Conservation (phyloP, 805 yeast species). For the Wickerhamia fluorescens region DNA sequence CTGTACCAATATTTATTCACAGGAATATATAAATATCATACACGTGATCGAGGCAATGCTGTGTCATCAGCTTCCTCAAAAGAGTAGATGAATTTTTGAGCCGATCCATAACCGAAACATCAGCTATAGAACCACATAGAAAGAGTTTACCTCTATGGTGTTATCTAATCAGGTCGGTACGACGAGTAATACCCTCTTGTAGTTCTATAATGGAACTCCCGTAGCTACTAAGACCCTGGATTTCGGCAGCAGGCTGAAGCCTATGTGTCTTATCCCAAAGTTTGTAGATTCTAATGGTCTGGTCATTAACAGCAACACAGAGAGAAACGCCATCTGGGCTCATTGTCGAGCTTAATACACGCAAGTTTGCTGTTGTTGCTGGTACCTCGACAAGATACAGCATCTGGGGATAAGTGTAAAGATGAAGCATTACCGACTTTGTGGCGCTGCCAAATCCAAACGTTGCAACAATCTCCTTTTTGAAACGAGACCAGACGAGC, state of each 20-base stretch:
- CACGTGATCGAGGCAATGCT: too few relatives aligned
- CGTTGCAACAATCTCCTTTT: conserved; percentile 65
- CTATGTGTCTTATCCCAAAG: conserved; percentile 46
- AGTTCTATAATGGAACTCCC: conserved; percentile 8
- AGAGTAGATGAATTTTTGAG: too few relatives aligned
- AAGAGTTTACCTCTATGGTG: too few relatives aligned
- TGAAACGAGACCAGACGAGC: conserved; percentile 62
- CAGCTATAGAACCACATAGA: too few relatives aligned
- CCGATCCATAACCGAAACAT: too few relatives aligned
- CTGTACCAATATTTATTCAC: too few relatives aligned
- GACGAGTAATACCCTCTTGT: conserved; percentile 6
- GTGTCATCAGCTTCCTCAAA: too few relatives aligned
- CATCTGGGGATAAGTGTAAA: conserved; percentile 66
- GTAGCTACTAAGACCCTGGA: conserved; percentile 1
- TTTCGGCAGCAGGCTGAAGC: not conserved
- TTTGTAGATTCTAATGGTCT: conserved; percentile 66
- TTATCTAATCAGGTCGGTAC: too few relatives aligned
- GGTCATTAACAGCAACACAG: conserved; percentile 74
- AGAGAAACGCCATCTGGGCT: conserved; percentile 60
- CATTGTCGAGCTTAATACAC: conserved; percentile 59
- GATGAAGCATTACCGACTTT: conserved; percentile 45
- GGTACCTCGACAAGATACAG: conserved; percentile 40
- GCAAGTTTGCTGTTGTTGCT: conserved; percentile 37
- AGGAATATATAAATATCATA: too few relatives aligned
- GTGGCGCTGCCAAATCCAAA: conserved; percentile 68